These are phyloP conservation scores for Huiozyma naganishii DNA, from an alignment of 805 yeast genomes.

Conservation along the genomic window DNA sequence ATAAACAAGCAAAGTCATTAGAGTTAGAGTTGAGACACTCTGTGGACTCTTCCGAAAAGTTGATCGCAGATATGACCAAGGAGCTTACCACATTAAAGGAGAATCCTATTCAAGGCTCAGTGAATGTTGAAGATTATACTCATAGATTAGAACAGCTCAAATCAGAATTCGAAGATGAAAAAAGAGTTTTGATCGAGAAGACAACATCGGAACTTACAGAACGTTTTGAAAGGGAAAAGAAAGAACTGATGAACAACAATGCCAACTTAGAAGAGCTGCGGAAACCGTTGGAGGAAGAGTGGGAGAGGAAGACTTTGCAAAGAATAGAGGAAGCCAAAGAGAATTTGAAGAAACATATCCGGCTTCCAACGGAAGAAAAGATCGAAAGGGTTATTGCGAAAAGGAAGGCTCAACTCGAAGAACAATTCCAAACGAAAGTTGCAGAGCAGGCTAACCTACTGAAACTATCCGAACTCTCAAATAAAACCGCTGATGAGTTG, in stretches of 20 bases:
- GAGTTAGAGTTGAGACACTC: constrained; percentile 6
- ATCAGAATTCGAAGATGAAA: constrained; percentile 19
- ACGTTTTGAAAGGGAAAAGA: constrained; percentile 19
- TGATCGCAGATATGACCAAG: constrained; percentile 5
- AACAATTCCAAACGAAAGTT: constrained; percentile 14
- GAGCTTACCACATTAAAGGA: constrained; percentile 17
- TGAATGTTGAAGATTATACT: not conserved
- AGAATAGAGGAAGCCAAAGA: constrained; percentile 33
- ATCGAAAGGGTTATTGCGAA: constrained; percentile 45
- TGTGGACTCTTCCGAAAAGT: constrained; percentile 4
- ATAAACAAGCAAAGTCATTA: constrained; percentile 13
- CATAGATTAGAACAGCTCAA: constrained; percentile 24
- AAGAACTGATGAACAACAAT: constrained; percentile 1
- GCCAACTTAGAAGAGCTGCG: constrained; percentile 17
- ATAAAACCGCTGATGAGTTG: constrained; percentile 4
- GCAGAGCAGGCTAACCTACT: constrained; percentile 7
- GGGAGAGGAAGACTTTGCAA: constrained; percentile 20
- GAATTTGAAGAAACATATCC: constrained; percentile 40
- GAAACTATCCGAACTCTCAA: constrained; percentile 3
- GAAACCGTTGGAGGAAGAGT: constrained; percentile 27
- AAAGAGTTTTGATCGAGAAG: constrained; percentile 10
- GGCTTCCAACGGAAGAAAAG: constrained; percentile 38
- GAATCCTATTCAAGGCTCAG: not conserved
- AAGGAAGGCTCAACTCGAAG: constrained; percentile 24
- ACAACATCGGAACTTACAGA: constrained; percentile 14